Conservation (phyloP, 139 green algal species). For the Auxenochlorella pyrenoidosa region DNA sequence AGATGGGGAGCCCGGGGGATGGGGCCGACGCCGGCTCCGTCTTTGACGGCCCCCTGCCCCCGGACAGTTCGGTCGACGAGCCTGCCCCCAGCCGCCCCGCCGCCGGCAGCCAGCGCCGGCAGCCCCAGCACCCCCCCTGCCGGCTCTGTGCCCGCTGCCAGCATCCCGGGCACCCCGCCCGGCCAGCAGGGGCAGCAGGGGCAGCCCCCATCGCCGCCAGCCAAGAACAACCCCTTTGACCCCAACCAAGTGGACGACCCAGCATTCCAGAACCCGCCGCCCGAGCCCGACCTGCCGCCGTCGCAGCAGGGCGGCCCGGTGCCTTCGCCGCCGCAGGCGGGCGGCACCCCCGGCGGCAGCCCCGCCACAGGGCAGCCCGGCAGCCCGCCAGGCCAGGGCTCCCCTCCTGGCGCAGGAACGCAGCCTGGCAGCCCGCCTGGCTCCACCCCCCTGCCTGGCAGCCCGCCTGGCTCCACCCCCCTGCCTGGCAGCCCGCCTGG, state of each 20-base stretch:
- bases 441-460: background rate
- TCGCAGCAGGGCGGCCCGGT: background rate
- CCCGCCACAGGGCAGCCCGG: background rate
- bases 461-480: background rate
- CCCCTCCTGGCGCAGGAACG: background rate
- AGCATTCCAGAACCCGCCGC: slow-evolving; percentile 17
- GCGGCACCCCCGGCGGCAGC: background rate
- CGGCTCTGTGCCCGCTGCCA: background rate
- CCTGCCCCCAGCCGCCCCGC: too few species aligned
- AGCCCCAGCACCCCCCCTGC: too few species aligned
- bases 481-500: background rate
- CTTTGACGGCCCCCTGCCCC: background rate
- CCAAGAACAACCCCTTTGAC: background rate
- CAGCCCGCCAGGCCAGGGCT: background rate
- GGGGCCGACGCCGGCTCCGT: background rate
- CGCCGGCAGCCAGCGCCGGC: background rate
- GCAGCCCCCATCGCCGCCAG: background rate
- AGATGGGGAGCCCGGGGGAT: background rate
- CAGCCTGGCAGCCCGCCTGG: background rate
- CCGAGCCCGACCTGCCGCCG: background rate
- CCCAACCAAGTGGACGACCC: background rate
- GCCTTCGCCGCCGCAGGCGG: background rate
- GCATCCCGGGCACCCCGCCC: background rate
- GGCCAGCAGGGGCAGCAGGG: background rate
- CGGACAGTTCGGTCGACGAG: too few species aligned